phyloP scores from a whole-genome alignment of 108 stramenopile species.

The Cyclotella choctawhatcheeana region DNA sequence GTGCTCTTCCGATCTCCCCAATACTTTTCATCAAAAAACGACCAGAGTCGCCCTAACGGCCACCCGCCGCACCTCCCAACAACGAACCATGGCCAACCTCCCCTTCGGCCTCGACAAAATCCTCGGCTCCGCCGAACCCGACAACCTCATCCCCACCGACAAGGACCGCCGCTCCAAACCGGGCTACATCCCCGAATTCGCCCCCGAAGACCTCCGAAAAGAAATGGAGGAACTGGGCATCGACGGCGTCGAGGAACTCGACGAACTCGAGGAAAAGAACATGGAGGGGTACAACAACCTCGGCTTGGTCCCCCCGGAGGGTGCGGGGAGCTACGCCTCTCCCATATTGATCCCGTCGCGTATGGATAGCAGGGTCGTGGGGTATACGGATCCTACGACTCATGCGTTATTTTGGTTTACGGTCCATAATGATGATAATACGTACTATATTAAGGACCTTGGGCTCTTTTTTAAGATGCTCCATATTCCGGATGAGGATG shows the following conservation, averaged over 20 bases:
- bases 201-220: constrained; percentile 69
- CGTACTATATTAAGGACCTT: constrained; percentile 91
- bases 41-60: constrained; percentile 28
- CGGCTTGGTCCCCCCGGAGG: constrained; percentile 89
- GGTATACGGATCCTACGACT: constrained; percentile 85
- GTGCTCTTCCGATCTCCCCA: no score
- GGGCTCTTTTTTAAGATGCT: constrained; percentile 94
- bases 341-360: constrained; percentile 90
- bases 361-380: constrained; percentile 79
- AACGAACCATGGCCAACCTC: constrained; percentile 56
- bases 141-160: constrained; percentile 86
- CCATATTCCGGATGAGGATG: constrained; percentile 83
- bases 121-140: constrained; percentile 69
- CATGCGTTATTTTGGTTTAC: constrained; percentile 96
- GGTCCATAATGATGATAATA: constrained; percentile 89
- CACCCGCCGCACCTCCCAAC: constrained; percentile 1
- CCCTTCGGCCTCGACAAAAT: constrained; percentile 87
- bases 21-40: no score
- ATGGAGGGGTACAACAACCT: constrained; percentile 89
- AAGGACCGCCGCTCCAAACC: constrained; percentile 65
- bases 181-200: constrained; percentile 76
- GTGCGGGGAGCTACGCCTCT: constrained; percentile 78
- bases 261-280: constrained; percentile 86
- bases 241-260: constrained; percentile 82
- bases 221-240: constrained; percentile 89